Percentiles rank a stretch among this genome's conserved stretches.
phyloP scores from a whole-genome alignment of 2,329 filamentous ascomycete genomes.

The Phaeosphaeriaceae sp. region DNA sequence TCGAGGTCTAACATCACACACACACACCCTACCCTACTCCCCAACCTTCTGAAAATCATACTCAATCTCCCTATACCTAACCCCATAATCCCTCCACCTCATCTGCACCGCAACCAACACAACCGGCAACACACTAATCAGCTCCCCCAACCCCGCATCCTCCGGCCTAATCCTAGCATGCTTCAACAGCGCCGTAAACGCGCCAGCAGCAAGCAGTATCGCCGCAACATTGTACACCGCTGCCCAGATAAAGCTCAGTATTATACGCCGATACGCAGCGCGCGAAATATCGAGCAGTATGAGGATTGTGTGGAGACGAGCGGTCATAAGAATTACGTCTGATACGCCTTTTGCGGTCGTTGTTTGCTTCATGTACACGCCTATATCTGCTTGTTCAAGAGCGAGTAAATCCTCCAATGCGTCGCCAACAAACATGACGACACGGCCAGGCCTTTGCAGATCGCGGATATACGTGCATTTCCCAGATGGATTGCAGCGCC shows the following conservation, averaged over 20 bases:
- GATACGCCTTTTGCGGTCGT: slow-evolving; percentile 70
- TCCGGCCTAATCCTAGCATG: slow-evolving; percentile 62
- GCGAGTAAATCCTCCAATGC: slow-evolving; percentile 81
- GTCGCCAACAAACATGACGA: slow-evolving; percentile 75
- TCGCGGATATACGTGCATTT: slow-evolving; percentile 61
- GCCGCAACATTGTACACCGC: slow-evolving; percentile 74
- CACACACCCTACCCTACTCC: background rate
- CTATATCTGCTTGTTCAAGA: slow-evolving; percentile 72
- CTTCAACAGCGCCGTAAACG: slow-evolving; percentile 49
- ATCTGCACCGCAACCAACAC: slow-evolving; percentile 63
- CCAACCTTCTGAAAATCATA: slow-evolving; percentile 15
- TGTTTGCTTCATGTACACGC: slow-evolving; percentile 69
- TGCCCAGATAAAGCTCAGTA: slow-evolving; percentile 74
- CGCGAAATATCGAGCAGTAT: slow-evolving; percentile 62
- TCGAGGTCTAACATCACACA: no score
- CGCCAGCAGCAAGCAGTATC: slow-evolving; percentile 68
- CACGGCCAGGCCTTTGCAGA: slow-evolving; percentile 27
- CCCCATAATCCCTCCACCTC: slow-evolving; percentile 44
- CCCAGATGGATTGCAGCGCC: slow-evolving; percentile 58
- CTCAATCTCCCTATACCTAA: slow-evolving; percentile 24
- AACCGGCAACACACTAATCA: slow-evolving; percentile 76
- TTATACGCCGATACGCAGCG: slow-evolving; percentile 50
- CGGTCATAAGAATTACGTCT: slow-evolving; percentile 70
- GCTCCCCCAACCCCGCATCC: slow-evolving; percentile 73
- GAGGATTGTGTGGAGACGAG: slow-evolving; percentile 62